These are phyloP conservation scores for Eimeria zaria DNA, from an alignment of 169 alveolate species.

Conservation along the genomic window DNA sequence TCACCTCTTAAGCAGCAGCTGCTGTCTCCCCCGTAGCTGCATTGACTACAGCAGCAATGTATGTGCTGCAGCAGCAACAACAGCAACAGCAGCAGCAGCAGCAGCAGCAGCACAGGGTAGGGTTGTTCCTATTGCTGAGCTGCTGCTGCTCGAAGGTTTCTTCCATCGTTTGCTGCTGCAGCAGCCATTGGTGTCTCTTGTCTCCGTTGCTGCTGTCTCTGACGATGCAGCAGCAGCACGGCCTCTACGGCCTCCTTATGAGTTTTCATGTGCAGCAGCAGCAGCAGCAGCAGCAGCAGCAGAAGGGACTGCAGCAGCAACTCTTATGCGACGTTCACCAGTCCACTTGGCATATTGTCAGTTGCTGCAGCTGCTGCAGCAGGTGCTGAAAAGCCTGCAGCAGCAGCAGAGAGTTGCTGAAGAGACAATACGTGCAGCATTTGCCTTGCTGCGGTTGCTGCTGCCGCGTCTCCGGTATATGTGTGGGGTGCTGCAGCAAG, in stretches of 20 bases:
- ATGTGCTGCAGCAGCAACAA: not conserved
- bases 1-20: constrained; percentile 36
- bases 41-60: not conserved
- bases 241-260: constrained; percentile 1
- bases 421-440: constrained; percentile 14
- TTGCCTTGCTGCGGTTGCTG: constrained; percentile 39
- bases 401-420: not conserved
- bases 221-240: constrained; percentile 13
- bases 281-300: constrained; percentile 70
- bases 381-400: constrained; percentile 37
- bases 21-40: constrained; percentile 35
- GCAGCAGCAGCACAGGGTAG: constrained; percentile 50
- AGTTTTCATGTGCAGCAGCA: constrained; percentile 15
- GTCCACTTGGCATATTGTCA: constrained; percentile 35
- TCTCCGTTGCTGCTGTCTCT: constrained; percentile 2
- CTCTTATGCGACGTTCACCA: constrained; percentile 60
- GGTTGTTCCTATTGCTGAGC: constrained; percentile 45
- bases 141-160: constrained; percentile 47
- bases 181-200: constrained; percentile 60
- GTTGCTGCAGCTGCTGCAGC: constrained; percentile 72
- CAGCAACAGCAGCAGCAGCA: constrained; percentile 10
- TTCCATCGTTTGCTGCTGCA: constrained; percentile 60
- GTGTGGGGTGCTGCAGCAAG: not conserved
- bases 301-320: constrained; percentile 57
- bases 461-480: constrained; percentile 42